Conservation (phyloP, 2,329 filamentous ascomycete species). For the Diaporthe australafricana region DNA sequence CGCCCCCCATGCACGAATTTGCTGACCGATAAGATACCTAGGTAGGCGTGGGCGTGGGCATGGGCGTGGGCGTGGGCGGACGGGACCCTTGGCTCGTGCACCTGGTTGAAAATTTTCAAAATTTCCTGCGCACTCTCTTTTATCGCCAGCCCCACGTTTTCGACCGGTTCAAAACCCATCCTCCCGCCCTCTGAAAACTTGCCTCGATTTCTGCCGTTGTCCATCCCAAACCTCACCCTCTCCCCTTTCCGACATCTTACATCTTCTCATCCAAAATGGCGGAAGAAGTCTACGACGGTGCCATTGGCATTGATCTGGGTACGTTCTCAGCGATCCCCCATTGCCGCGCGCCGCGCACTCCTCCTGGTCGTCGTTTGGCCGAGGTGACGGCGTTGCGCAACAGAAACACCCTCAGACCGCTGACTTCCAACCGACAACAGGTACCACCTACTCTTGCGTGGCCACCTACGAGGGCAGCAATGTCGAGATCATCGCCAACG, state of each 20-base stretch:
- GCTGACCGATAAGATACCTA: constrained; percentile 21
- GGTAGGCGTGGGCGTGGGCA: background rate
- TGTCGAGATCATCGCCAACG: constrained; percentile 99
- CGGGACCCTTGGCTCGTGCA: constrained; percentile 32
- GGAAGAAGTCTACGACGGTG: constrained; percentile 99
- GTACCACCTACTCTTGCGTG: constrained; percentile 99
- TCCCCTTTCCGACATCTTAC: constrained; percentile 29
- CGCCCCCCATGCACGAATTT: background rate
- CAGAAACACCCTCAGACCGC: background rate
- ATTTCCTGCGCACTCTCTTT: constrained; percentile 34
- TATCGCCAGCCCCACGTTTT: constrained; percentile 34
- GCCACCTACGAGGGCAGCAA: constrained; percentile 99
- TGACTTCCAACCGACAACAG: constrained; percentile 59
- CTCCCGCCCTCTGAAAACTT: constrained; percentile 27
- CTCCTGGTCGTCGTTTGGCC: background rate
- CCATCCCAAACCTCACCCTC: constrained; percentile 30
- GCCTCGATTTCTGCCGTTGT: constrained; percentile 30
- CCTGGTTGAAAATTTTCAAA: constrained; percentile 36
- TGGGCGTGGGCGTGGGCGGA: background rate
- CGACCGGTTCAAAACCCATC: constrained; percentile 36
- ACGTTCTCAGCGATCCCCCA: constrained; percentile 52
- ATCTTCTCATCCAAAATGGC: constrained; percentile 73
- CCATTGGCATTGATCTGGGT: constrained; percentile 99
- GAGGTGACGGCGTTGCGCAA: constrained; percentile 23
- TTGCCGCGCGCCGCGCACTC: background rate